Conservation (phyloP, 1,284 basidiomycete species). For the Chalciporus piperatoides region DNA sequence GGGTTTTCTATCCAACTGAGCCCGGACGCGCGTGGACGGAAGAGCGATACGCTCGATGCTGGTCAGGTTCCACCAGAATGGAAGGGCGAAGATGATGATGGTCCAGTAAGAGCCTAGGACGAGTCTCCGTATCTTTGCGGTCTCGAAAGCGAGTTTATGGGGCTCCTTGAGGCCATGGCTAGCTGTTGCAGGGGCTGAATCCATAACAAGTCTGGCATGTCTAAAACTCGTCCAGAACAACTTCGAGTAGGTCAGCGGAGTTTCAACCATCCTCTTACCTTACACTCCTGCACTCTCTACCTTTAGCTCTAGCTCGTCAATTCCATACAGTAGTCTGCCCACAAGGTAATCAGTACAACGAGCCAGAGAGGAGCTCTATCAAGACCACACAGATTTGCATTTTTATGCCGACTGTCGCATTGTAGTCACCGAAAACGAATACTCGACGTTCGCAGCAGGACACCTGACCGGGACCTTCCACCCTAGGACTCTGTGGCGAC, state of each 20-base stretch:
- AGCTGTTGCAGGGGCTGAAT: slow-evolving; percentile 12
- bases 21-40: slow-evolving; percentile 59
- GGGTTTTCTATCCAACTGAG: slow-evolving; percentile 46
- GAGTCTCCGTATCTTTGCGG: slow-evolving; percentile 43
- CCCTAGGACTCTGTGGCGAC: slow-evolving; percentile 9
- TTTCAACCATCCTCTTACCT: slow-evolving; percentile 31
- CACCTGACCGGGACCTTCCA: neutral
- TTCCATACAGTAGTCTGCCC: slow-evolving; percentile 5
- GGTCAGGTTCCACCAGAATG: slow-evolving; percentile 88
- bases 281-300: slow-evolving; percentile 15
- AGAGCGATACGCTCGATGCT: slow-evolving; percentile 78
- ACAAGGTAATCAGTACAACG: slow-evolving; percentile 13
- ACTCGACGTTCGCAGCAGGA: slow-evolving; percentile 5
- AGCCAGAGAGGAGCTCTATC: neutral
- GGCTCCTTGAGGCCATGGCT: slow-evolving; percentile 43
- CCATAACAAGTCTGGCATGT: slow-evolving; percentile 23
- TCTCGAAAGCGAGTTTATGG: slow-evolving; percentile 51
- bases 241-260: slow-evolving; percentile 25
- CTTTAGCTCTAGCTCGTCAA: slow-evolving; percentile 5
- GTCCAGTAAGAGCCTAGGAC: slow-evolving; percentile 75
- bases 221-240: slow-evolving; percentile 7
- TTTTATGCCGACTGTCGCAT: slow-evolving; percentile 9
- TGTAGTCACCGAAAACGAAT: slow-evolving; percentile 2
- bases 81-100: slow-evolving; percentile 68
- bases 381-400: slow-evolving; percentile 1